These are phyloP conservation scores for Excoecaria agallocha DNA, from an alignment of 345 rosid genomes.

Conservation along the genomic window DNA sequence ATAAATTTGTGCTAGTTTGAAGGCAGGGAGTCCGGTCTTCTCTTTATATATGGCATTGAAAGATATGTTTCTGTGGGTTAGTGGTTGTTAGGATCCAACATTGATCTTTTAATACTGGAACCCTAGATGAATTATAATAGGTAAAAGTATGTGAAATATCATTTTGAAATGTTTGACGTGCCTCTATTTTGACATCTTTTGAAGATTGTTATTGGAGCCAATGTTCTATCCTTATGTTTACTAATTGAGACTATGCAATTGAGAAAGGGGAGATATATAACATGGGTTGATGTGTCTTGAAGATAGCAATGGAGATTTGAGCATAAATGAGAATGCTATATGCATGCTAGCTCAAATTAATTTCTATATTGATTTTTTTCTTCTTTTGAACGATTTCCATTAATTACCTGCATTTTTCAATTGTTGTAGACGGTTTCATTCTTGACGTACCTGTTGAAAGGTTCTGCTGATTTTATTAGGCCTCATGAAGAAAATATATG, in stretches of 20 bases:
- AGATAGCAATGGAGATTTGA: background rate
- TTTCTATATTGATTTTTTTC: background rate
- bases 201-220: background rate
- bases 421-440: constrained; percentile 93
- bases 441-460: constrained; percentile 91
- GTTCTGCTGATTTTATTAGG: constrained; percentile 89
- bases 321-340: background rate
- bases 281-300: background rate
- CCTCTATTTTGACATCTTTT: background rate
- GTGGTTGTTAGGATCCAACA: background rate
- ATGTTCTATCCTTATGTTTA: background rate
- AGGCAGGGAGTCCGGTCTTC: background rate
- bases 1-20: background rate
- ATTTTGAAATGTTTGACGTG: background rate
- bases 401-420: constrained; percentile 4
- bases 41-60: background rate
- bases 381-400: background rate
- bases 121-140: background rate
- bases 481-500: constrained; percentile 98
- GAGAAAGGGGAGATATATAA: background rate
- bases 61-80: background rate
- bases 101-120: background rate
- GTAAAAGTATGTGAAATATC: background rate
- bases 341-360: background rate
- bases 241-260: background rate